These are phyloP conservation scores for Obelidium mucronatum DNA, from an alignment of 192 early-diverging fungal genomes.

Conservation along the genomic window DNA sequence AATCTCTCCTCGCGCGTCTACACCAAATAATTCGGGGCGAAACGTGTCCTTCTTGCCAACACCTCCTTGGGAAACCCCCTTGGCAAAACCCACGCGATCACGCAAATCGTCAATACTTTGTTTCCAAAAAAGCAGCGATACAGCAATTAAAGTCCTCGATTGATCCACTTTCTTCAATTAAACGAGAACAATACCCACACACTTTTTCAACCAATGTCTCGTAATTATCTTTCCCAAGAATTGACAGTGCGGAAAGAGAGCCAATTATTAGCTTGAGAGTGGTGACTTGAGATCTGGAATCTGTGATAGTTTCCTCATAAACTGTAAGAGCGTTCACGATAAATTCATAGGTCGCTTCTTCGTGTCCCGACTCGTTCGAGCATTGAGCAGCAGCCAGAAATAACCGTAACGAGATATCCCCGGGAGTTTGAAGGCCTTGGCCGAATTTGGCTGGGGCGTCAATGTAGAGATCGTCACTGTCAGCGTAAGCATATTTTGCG, in stretches of 20 bases:
- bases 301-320: conserved; percentile 91
- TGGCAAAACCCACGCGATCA: not conserved
- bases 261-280: conserved; percentile 88
- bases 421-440: conserved; percentile 46
- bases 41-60: too few species aligned
- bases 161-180: conserved; percentile 90
- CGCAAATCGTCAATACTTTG: not conserved
- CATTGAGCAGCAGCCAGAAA: conserved; percentile 85
- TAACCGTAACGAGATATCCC: conserved; percentile 73
- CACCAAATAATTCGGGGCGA: too few species aligned
- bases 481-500: conserved; percentile 52
- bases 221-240: conserved; percentile 90
- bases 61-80: too few species aligned
- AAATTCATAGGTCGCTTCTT: conserved; percentile 96
- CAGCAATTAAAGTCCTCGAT: conserved; percentile 81
- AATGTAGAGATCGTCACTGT: conserved; percentile 38
- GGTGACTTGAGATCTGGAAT: conserved; percentile 88
- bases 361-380: conserved; percentile 85
- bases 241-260: conserved; percentile 79
- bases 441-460: conserved; percentile 43
- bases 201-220: conserved; percentile 92
- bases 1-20: too few species aligned
- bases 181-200: conserved; percentile 43
- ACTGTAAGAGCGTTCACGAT: conserved; percentile 94
- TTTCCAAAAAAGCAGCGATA: conserved; percentile 92